Conservation (phyloP, 1,284 basidiomycete genomes). For the Ustilago sp. region DNA sequence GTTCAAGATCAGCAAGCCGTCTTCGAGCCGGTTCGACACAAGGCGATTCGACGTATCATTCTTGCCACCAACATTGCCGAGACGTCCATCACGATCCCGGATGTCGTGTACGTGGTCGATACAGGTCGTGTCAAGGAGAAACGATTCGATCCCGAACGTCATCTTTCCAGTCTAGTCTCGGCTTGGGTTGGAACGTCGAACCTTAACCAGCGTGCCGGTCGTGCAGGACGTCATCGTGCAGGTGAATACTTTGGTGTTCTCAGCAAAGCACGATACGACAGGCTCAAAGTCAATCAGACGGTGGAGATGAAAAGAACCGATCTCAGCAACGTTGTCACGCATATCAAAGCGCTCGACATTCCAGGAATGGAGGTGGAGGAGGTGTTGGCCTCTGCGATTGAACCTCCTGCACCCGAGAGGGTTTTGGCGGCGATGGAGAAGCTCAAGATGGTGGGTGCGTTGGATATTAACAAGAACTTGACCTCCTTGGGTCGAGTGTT, state of each 20-base stretch:
- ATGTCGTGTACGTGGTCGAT: constrained; percentile 95
- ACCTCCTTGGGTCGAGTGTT: constrained; percentile 90
- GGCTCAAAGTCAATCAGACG: constrained; percentile 83
- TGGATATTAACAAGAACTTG: constrained; percentile 81
- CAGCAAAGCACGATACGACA: constrained; percentile 76
- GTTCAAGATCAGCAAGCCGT: constrained; percentile 89
- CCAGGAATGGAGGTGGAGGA: constrained; percentile 88
- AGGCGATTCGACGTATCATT: constrained; percentile 81
- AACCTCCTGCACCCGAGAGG: constrained; percentile 84
- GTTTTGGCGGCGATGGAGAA: constrained; percentile 84
- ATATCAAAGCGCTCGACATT: constrained; percentile 95
- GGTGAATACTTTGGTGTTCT: constrained; percentile 93
- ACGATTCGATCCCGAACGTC: constrained; percentile 88
- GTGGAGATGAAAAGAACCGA: constrained; percentile 90
- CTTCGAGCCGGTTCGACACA: constrained; percentile 73
- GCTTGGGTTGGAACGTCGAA: constrained; percentile 95
- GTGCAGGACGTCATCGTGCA: constrained; percentile 89
- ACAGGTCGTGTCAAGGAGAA: constrained; percentile 90
- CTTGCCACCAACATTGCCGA: constrained; percentile 96
- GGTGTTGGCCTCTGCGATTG: constrained; percentile 85
- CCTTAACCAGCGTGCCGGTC: constrained; percentile 90
- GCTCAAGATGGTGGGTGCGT: constrained; percentile 86
- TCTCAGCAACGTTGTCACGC: constrained; percentile 74
- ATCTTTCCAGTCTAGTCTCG: constrained; percentile 86
- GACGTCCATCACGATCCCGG: constrained; percentile 87